Conservation (phyloP, 1,284 basidiomycete species). For the Golubevia sp. region DNA sequence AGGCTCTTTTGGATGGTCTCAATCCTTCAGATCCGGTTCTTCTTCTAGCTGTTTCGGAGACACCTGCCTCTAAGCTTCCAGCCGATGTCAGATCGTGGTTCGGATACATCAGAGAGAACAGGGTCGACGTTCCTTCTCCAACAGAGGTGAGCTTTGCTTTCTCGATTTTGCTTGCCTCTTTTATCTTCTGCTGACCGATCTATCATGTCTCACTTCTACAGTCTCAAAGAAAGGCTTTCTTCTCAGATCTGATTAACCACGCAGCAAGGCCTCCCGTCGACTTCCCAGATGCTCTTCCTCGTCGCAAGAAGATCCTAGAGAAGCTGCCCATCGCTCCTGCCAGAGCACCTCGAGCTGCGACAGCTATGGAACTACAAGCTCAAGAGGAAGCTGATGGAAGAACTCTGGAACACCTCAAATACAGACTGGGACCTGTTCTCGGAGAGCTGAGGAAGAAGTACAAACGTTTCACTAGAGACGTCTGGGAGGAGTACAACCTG, state of each 20-base stretch:
- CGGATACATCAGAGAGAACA: slow-evolving; percentile 36
- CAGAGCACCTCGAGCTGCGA: slow-evolving; percentile 40
- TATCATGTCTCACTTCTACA: slow-evolving; percentile 15
- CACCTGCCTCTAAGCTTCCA: slow-evolving; percentile 37
- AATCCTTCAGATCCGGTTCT: slow-evolving; percentile 46
- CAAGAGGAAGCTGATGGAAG: slow-evolving; percentile 50
- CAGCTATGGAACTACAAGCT: slow-evolving; percentile 48
- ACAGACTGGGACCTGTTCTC: slow-evolving; percentile 49
- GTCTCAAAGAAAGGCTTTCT: slow-evolving; percentile 76
- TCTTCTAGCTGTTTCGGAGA: slow-evolving; percentile 50
- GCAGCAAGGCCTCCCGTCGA: slow-evolving; percentile 48
- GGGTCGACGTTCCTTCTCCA: slow-evolving; percentile 28
- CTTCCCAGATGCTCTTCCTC: slow-evolving; percentile 55
- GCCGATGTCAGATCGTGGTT: slow-evolving; percentile 52
- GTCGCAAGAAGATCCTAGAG: slow-evolving; percentile 40
- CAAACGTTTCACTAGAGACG: slow-evolving; percentile 57
- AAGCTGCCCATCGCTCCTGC: slow-evolving; percentile 55
- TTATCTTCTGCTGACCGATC: background rate
- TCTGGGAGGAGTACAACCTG: slow-evolving; percentile 60
- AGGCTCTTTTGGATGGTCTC: slow-evolving; percentile 48
- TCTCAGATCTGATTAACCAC: slow-evolving; percentile 65
- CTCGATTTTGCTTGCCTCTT: background rate
- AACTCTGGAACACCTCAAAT: slow-evolving; percentile 59
- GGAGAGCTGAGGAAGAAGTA: slow-evolving; percentile 57
- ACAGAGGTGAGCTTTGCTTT: slow-evolving; percentile 2